Base-by-base conservation (phyloP, 1,284 basidiomycete genomes). In the Microbotryomycetes sp. region DNA sequence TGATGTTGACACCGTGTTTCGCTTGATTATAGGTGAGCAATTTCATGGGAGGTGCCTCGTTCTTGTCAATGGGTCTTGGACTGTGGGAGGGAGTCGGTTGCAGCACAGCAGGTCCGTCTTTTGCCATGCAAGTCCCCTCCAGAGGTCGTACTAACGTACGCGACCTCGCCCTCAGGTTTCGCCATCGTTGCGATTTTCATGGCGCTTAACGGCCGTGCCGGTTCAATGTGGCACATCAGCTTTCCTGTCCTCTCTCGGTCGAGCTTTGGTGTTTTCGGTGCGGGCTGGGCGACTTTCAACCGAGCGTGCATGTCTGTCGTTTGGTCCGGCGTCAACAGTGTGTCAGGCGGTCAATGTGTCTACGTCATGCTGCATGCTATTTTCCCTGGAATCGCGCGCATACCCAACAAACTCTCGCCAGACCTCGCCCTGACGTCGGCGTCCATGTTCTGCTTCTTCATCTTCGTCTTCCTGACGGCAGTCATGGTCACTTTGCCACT, bases 351-450 rank as follows among this genome's bases (percentile, higher is more conserved):
- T 1, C 62, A 67, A 28, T 55, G 53, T 5, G 55, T 67, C n/a
- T 67, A 61, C 30, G 71, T 82, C 76, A 87, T 87, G 83, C 78
- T 89, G 52, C 84, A 85, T 72, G 84, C 87, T 2, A 87, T 89
- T 49, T 88, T 87, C 85, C 87, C 87, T 0, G 83, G 83, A 4
- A 79, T 83, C 58, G 81, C 80, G 1, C 79, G 75, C 35, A 74
- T 89, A 16, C 82, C 82, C 0, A 89, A 89, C 71, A 80, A 78
- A 52, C 78, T 90, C 57, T n/a, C 26, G 3, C 4, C 30, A 3
- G 29, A 23, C 0, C 60, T 59, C 2, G 62, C 62, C 1, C 57
- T 65, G 45, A 56, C 54, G 13, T 65, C 65, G 15, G 66, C 66
- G 30, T 49, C 70, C 21, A 73, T 73, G 67, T 35, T 61, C 26